A percentile compares a stretch with the other conserved stretches of the same genome.
Conservation (phyloP, 208 protist genomes). For the Trypanosoma cruzi region DNA sequence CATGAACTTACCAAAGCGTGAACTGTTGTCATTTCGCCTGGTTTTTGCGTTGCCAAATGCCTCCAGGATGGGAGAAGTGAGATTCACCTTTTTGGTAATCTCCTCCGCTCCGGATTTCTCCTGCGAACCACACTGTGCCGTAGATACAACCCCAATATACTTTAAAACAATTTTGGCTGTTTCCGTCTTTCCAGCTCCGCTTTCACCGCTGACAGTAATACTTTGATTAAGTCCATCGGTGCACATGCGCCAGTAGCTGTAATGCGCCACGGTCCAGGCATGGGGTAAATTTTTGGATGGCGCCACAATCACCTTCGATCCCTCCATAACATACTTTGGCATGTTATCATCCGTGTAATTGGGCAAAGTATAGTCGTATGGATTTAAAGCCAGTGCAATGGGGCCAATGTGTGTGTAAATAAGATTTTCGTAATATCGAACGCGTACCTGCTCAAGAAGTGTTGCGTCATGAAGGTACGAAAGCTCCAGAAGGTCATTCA, state of each 20-base stretch:
- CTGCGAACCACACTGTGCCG: slow-evolving; percentile 18
- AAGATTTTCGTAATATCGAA: slow-evolving; percentile 37
- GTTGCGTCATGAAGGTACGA: slow-evolving; percentile 42
- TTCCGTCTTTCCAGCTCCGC: slow-evolving; percentile 51
- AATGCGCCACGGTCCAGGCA: slow-evolving; percentile 42
- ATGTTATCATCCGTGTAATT: slow-evolving; percentile 39
- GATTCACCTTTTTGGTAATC: slow-evolving; percentile 35
- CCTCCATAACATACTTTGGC: slow-evolving; percentile 37
- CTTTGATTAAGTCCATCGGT: slow-evolving; percentile 35
- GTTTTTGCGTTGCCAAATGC: slow-evolving; percentile 69
- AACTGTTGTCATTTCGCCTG: slow-evolving; percentile 55
- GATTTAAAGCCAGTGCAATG: slow-evolving; percentile 50
- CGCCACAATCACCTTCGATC: slow-evolving; percentile 13
- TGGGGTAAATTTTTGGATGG: slow-evolving; percentile 33
- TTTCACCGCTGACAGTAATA: slow-evolving; percentile 52
- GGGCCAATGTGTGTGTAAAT: slow-evolving; percentile 54
- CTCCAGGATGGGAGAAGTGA: slow-evolving; percentile 47
- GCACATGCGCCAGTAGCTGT: slow-evolving; percentile 42
- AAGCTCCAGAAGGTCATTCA: slow-evolving; percentile 37
- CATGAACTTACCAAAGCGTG: slow-evolving; percentile 62
- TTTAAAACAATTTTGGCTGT: slow-evolving; percentile 43
- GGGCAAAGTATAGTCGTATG: slow-evolving; percentile 40
- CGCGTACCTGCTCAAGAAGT: slow-evolving; percentile 37
- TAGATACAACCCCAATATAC: slow-evolving; percentile 38
- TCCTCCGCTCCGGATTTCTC: slow-evolving; percentile 13